Base-by-base conservation (phyloP, 139 green algal genomes). In the Coccomyxa sp. region DNA sequence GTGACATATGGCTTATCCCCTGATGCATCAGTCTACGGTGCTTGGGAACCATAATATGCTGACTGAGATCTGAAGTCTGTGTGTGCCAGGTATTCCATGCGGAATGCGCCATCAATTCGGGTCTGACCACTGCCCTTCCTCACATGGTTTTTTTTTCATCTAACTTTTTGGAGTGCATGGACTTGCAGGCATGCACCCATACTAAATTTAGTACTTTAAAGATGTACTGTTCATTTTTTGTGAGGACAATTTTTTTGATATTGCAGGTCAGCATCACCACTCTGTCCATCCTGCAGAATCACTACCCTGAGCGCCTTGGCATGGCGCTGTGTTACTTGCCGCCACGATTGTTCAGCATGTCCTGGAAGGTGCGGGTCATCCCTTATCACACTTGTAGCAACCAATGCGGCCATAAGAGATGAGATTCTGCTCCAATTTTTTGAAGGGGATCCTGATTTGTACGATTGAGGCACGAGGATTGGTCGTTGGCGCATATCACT, bases 221-320 rank as follows among this genome's bases (percentile, higher is more conserved):
- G 63, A 25, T 21, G 18, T 71, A 21, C 4, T 21, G 63, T 14
- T n/a, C n/a, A n/a, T n/a, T 25, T 28, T 21, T 28, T 71, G 63
- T 71, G 18, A 21, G 18, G 63, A 71, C 63, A 28, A 71, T 71
- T 9, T 28, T 16, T 28, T 3, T 21, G 63, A 28, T 11, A 9
- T 3, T 71, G 63, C 63, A 71, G 63, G 63, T 71, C 9, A 71
- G 63, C 71, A 63, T 63, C 27, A 21, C 16, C 13, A 59, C 83
- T 27, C 32, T 75, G 63, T 71, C 63, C 38, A 77, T 80, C 0
- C 16, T 89, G 66, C 92, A 96, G 86, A 95, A 95, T 85, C 94
- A 97, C 87, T 97, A 94, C 80, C 93, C 93, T 0, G 94, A 97
- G 89, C 90, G 94, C 13, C 87, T 97, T 58, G 94, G 94, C 32